Percentiles rank a stretch among this genome's conserved stretches.
These are phyloP conservation scores for Coprinopsis cinerea DNA, from an alignment of 768 basidiomycete genomes.

Conservation along the genomic window DNA sequence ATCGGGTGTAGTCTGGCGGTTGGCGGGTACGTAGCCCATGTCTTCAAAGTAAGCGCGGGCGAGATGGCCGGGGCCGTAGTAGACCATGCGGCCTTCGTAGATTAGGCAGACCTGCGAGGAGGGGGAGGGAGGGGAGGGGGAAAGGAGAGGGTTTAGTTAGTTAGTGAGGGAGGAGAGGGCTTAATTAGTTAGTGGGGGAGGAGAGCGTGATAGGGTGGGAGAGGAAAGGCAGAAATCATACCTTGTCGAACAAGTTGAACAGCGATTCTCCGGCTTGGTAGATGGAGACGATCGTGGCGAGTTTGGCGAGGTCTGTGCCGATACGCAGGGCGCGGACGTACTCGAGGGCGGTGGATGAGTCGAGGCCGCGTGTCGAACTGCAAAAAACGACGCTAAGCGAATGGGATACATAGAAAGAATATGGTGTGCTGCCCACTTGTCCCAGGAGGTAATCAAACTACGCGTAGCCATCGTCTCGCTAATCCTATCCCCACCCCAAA, in stretches of 20 bases:
- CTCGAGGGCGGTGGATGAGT: slow-evolving; percentile 69
- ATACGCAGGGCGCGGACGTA: slow-evolving; percentile 63
- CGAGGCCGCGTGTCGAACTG: slow-evolving; percentile 62
- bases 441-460: slow-evolving; percentile 65
- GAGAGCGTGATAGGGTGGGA: too few species aligned
- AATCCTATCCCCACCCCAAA: too few species aligned
- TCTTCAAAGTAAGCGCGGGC: slow-evolving; percentile 73
- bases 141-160: too few species aligned
- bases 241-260: slow-evolving; percentile 61
- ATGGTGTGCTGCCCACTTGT: slow-evolving; percentile 46
- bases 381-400: slow-evolving; percentile 11
- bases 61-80: slow-evolving; percentile 60
- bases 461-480: slow-evolving; percentile 59
- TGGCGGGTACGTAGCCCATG: slow-evolving; percentile 54
- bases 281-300: slow-evolving; percentile 69
- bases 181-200: too few species aligned
- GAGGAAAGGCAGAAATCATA: too few species aligned
- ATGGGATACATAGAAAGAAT: background rate
- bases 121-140: too few species aligned
- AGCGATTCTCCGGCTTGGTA: slow-evolving; percentile 79
- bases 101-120: slow-evolving; percentile 75
- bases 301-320: slow-evolving; percentile 48
- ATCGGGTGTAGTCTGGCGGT: slow-evolving; percentile 61
- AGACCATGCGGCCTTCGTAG: slow-evolving; percentile 71
- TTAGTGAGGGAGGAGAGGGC: too few species aligned